Evolutionary conservation across 2,329 filamentous ascomycete genomes (phyloP).

Genomic region (Alternaria infectoria): DNA sequence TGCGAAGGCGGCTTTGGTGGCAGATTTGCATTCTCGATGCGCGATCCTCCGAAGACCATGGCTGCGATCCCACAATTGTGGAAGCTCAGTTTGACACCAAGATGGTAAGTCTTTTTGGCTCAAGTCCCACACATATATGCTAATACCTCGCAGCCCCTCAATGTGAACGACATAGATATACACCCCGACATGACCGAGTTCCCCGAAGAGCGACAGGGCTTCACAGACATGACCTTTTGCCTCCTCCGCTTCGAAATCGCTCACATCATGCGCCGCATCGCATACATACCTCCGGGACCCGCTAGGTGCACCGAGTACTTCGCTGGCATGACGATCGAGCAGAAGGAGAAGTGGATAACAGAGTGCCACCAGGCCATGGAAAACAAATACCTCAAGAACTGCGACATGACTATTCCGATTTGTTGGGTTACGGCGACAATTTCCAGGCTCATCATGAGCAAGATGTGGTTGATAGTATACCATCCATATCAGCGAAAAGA

Average conservation of each 20-base stretch:
- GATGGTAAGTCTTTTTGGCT: conserved; percentile 39
- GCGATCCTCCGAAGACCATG: conserved; percentile 67
- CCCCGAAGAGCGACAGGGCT: conserved; percentile 57
- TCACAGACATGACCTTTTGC: conserved; percentile 65
- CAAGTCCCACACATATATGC: neutral
- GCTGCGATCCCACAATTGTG: conserved; percentile 65
- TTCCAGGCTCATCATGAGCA: conserved; percentile 74
- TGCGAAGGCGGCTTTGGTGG: conserved; percentile 67
- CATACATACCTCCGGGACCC: conserved; percentile 53
- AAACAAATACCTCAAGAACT: conserved; percentile 57
- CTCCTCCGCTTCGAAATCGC: conserved; percentile 62
- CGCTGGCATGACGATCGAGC: conserved; percentile 51
- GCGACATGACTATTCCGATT: conserved; percentile 63
- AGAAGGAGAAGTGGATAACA: conserved; percentile 59
- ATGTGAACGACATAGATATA: conserved; percentile 63
- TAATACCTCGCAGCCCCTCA: conserved; percentile 53
- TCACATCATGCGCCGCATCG: conserved; percentile 54
- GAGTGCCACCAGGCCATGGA: conserved; percentile 57
- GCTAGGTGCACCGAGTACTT: conserved; percentile 53
- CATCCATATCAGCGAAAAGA: conserved; percentile 72
- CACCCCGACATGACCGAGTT: conserved; percentile 57
- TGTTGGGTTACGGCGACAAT: conserved; percentile 74
- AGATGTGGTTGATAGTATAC: conserved; percentile 79
- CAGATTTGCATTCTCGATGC: conserved; percentile 65
- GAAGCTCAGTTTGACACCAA: conserved; percentile 66